Base-by-base conservation (phyloP, 805 yeast genomes). In the Schizosaccharomyces japonicus region DNA sequence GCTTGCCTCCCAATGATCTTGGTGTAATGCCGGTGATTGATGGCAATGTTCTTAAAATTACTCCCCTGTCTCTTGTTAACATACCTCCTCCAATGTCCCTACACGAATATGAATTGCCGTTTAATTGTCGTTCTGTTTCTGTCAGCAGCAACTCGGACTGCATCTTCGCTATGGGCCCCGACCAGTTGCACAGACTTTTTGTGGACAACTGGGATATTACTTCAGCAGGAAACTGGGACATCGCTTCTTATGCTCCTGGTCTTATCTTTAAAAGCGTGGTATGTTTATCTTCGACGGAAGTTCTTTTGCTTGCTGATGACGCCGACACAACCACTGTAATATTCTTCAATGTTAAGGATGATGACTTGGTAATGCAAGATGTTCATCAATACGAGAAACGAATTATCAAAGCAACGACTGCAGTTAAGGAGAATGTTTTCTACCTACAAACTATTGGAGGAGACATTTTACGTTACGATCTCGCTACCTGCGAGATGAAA, bases 41-140 rank as follows among this genome's bases (percentile, higher is more conserved):
- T 63, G 95, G 95, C 1, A 55, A 60, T 1, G 21, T 23, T 15
- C 71, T 78, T 11, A 72, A 75, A 53, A 63, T 84, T 21, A 87
- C 98, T 0, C 95, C 96, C 0, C 66, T 90, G 32, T 69, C 79
- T 1, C 58, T 76, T 28, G 94, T 94, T 1, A 83, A 77, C 58
- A 87, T 83, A 8, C 99, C 99, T 3, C 99, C 99, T 0, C 99
- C 99, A 39, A 74, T 82, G 58, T 70, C 81, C 23, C 78, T 70
- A 57, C 69, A 92, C 50, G 80, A 76, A 45, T 60, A 82, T 47
- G 72, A 69, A 7, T 63, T 75, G 10, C 66, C 66, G 6, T 66
- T 64, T 1, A 72, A 72, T 49, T 73, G 83, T 5, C 59, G 21
- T 4, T n/a, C 17, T 17, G 39, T 31, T n/a, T 42, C 46, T 6